These are phyloP conservation scores for Intubia oerlemansii DNA, from an alignment of 2,329 filamentous ascomycete species.

Conservation along the genomic window DNA sequence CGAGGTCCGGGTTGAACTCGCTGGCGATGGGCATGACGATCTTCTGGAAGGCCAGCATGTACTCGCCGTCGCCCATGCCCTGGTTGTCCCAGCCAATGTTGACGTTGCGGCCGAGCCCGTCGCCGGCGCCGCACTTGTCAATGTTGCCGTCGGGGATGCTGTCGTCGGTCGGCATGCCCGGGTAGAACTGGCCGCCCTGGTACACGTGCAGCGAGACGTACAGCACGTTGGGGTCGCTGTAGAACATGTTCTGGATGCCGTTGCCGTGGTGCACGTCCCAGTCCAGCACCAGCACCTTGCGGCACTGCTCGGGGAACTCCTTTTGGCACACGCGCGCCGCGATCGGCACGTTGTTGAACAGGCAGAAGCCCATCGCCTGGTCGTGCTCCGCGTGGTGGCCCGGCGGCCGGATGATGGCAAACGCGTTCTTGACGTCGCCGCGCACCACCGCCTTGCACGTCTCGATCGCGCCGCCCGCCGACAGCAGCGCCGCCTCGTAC, in stretches of 20 bases:
- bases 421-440: constrained; percentile 75
- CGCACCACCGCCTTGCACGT: constrained; percentile 79
- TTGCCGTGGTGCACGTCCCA: constrained; percentile 78
- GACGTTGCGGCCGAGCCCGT: constrained; percentile 38
- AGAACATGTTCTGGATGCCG: constrained; percentile 90
- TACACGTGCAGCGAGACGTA: constrained; percentile 94
- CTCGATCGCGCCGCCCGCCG: constrained; percentile 85
- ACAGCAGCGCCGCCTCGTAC: constrained; percentile 59
- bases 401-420: constrained; percentile 85
- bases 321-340: constrained; percentile 73
- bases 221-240: constrained; percentile 79
- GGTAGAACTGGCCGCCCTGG: constrained; percentile 67
- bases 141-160: constrained; percentile 38
- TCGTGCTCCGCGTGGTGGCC: constrained; percentile 87
- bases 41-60: constrained; percentile 87
- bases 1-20: constrained; percentile 84
- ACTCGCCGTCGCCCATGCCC: constrained; percentile 89
- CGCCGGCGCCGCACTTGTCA: constrained; percentile 33
- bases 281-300: constrained; percentile 82
- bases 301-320: constrained; percentile 58
- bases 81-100: constrained; percentile 48
- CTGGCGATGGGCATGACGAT: constrained; percentile 90
- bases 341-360: constrained; percentile 95
- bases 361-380: constrained; percentile 78
- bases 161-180: constrained; percentile 37